Base-by-base conservation (phyloP, 2,329 filamentous ascomycete species). In the Knufia petricola region DNA sequence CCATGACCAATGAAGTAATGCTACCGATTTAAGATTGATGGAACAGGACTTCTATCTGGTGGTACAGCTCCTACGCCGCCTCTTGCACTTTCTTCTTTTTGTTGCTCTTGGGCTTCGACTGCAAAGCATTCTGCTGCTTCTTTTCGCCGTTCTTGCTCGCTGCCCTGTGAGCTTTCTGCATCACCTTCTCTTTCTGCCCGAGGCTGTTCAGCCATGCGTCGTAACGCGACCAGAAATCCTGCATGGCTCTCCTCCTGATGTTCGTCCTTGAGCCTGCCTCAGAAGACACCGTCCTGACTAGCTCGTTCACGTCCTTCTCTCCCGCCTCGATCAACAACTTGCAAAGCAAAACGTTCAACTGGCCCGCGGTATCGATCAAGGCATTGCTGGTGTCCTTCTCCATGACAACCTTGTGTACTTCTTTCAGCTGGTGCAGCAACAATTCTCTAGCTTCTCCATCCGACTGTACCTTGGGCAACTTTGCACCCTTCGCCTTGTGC, bases 341-440 rank as follows among this genome's bases (percentile, higher is more conserved):
- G n/a, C 67, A 66, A 48, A 67, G 62, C 42, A 68, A 61, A 40
- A 71, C 58, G 63, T 67, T 74, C 15, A 69, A 66, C 50, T 69
- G 80, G 57, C 87, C 94, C 51, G 83, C 87, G 0, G 85, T 82
- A 59, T 78, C 80, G 19, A 80, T 79, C 64, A 92, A 87, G 2
- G 81, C 73, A 54, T 85, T 84, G 0, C 71, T 64, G 56, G 66
- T 59, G 67, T 68, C 43, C 61, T 74, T 71, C 77, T 86, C 69
- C 69, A 77, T 48, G 57, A 95, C 88, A 10, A 95, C 74, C 28
- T 74, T 70, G 50, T 70, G 69, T 37, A 96, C 68, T 6, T 49
- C 26, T 10, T 44, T 19, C n/a, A 53, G 32, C 3, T 49, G 47
- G 32, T 53, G 40, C 26, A 46, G 21, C 36, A 47, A 24, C 12